Evolutionary conservation across 2,329 filamentous ascomycete species (phyloP).

Genomic region (Aspergillus bombycis): DNA sequence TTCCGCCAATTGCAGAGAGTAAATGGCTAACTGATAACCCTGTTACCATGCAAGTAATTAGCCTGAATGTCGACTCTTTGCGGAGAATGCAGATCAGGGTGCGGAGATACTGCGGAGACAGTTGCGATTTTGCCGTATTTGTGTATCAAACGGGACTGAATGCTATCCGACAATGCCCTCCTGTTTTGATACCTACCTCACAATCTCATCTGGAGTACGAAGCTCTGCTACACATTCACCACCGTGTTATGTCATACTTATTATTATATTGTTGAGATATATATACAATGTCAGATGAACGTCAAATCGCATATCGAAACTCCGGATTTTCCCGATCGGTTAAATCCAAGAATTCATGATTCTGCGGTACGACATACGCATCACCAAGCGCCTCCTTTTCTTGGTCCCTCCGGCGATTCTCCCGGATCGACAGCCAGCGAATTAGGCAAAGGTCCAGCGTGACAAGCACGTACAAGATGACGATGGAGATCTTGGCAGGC

Average conservation of each 20-base stretch:
- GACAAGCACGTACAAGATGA: slow-evolving; percentile 30
- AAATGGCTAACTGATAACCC: background rate
- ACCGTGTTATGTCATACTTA: background rate
- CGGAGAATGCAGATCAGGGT: background rate
- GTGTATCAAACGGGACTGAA: background rate
- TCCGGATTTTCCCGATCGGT: slow-evolving; percentile 31
- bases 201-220: background rate
- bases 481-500: slow-evolving; percentile 32
- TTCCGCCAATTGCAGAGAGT: background rate
- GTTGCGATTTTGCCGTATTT: background rate
- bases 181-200: too few species aligned
- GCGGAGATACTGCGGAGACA: background rate
- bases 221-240: background rate
- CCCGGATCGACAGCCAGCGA: slow-evolving; percentile 31
- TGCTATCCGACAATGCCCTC: background rate
- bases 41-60: background rate
- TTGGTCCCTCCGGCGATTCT: slow-evolving; percentile 33
- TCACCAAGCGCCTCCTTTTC: slow-evolving; percentile 28
- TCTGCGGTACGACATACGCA: slow-evolving; percentile 30
- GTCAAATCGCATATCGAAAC: slow-evolving; percentile 29
- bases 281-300: background rate
- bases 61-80: background rate
- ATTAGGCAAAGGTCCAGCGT: slow-evolving; percentile 36
- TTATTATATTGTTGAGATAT: background rate
- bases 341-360: slow-evolving; percentile 36